These are phyloP conservation scores for Chamaecyparis obtusa DNA, from an alignment of 75 land plant genomes.

Conservation along the genomic window DNA sequence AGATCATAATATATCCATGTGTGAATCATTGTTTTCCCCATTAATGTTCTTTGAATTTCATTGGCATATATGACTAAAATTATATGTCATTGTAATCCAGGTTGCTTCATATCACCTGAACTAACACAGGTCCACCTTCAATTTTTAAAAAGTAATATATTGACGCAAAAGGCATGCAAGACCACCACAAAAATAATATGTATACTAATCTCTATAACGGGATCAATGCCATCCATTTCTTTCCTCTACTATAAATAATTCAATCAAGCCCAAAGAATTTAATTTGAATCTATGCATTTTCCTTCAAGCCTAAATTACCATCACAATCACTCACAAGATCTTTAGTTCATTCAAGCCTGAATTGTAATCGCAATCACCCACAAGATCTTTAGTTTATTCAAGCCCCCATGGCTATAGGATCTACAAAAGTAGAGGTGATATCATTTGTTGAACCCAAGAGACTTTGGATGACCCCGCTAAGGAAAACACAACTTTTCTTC, in stretches of 20 bases:
- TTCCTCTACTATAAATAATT: neutral
- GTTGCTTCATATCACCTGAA: neutral
- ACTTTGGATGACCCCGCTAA: conserved; percentile 26
- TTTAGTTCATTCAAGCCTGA: too few species aligned
- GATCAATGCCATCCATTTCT: neutral
- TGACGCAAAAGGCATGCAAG: neutral
- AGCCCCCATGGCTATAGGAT: neutral
- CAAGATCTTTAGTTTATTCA: too few species aligned
- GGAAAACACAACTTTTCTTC: conserved; percentile 26
- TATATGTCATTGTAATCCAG: neutral
- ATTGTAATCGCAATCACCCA: too few species aligned
- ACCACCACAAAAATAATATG: neutral
- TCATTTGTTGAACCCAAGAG: conserved; percentile 20
- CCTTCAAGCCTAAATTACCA: too few species aligned
- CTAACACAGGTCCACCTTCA: neutral
- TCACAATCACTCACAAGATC: too few species aligned
- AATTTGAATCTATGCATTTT: neutral
- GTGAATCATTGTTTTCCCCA: too few species aligned
- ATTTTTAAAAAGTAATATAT: neutral
- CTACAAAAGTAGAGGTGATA: conserved; percentile 7
- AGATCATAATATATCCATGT: too few species aligned
- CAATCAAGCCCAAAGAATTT: neutral
- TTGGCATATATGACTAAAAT: too few species aligned
- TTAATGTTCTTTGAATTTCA: too few species aligned
- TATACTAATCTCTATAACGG: neutral